Conservation (phyloP, 225 moss, liverwort and hornwort genomes). For the Physcomitrium patens region DNA sequence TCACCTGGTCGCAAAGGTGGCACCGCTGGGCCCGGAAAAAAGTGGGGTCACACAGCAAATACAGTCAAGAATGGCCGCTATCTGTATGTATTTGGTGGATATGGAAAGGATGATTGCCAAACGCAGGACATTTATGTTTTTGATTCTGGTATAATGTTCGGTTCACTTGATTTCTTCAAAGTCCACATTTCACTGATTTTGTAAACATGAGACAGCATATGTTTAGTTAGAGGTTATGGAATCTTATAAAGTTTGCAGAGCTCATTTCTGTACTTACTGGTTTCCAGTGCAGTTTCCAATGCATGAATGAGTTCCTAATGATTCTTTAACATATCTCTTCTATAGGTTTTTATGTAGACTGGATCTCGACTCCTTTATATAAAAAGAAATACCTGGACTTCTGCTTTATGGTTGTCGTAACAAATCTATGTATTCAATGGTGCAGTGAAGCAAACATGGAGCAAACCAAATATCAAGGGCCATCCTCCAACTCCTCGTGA, state of each 20-base stretch:
- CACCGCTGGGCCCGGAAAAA: constrained; percentile 88
- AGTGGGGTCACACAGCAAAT: constrained; percentile 98
- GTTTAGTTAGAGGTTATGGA: neutral
- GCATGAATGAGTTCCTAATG: constrained; percentile 1
- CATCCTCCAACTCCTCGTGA: constrained; percentile 86
- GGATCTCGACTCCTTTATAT: neutral
- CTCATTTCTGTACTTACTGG: neutral
- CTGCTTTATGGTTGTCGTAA: neutral
- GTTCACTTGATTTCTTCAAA: neutral
- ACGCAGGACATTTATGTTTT: constrained; percentile 95
- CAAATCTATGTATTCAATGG: constrained; percentile 16
- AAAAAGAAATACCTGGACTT: neutral
- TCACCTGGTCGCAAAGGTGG: constrained; percentile 87
- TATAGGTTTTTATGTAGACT: neutral
- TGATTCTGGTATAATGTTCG: constrained; percentile 65
- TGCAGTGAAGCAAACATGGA: constrained; percentile 90
- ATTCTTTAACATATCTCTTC: neutral
- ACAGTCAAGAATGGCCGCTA: constrained; percentile 92
- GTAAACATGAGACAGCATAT: neutral
- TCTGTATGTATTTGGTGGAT: constrained; percentile 95
- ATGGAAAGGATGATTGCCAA: constrained; percentile 96
- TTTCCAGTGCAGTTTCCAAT: neutral
- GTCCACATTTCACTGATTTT: neutral
- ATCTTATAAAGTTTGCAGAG: neutral
- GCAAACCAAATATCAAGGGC: constrained; percentile 93